Evolutionary conservation across 371 early-diverging fungal genomes (phyloP).

Genomic region (Basidiobolus meristosporus): DNA sequence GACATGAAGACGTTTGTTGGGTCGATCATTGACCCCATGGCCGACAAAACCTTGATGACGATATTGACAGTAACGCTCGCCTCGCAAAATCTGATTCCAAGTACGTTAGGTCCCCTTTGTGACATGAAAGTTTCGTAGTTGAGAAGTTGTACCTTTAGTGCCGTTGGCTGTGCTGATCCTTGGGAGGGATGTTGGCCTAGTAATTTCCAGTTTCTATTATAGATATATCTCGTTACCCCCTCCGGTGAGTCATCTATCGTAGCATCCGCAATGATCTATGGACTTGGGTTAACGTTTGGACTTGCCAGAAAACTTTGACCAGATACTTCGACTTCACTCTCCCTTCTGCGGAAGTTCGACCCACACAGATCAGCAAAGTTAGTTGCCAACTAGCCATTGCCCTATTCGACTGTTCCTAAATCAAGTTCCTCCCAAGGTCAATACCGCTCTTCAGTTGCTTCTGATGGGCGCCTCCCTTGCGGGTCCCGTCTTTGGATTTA

Average conservation of each 20-base stretch:
- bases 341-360: constrained; percentile 79
- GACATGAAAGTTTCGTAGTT: background rate
- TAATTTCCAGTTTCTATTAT: constrained; percentile 59
- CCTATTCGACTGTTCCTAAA: background rate
- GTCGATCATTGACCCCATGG: constrained; percentile 86
- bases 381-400: background rate
- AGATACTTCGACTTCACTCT: constrained; percentile 81
- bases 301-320: constrained; percentile 44
- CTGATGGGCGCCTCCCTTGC: constrained; percentile 63
- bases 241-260: constrained; percentile 32
- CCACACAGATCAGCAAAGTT: constrained; percentile 73
- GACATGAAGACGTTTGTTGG: constrained; percentile 76
- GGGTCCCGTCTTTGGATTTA: constrained; percentile 29
- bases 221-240: constrained; percentile 74
- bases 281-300: background rate
- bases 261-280: background rate
- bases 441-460: constrained; percentile 74
- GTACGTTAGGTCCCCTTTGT: constrained; percentile 15
- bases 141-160: constrained; percentile 12
- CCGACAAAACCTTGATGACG: constrained; percentile 91
- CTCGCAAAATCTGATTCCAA: constrained; percentile 52
- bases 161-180: constrained; percentile 68
- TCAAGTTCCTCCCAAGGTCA: constrained; percentile 15
- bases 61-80: constrained; percentile 66
- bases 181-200: constrained; percentile 67